Base-by-base conservation (phyloP, 2,329 filamentous ascomycete species). In the Talaromyces sp. region DNA sequence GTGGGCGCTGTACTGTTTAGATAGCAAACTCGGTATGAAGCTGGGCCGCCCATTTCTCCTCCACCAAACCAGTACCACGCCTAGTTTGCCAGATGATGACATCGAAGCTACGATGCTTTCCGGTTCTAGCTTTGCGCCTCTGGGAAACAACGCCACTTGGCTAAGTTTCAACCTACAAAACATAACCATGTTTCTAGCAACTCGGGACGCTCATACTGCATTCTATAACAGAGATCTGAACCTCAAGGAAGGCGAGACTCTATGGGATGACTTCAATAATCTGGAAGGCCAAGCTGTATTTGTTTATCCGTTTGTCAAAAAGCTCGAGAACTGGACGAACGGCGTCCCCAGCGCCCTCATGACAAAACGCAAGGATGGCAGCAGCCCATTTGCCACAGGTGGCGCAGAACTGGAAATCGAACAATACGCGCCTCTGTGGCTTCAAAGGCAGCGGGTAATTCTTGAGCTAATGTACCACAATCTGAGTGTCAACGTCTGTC, bases 1-100 rank as follows among this genome's bases (percentile, higher is more conserved):
- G 84, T 86, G 83, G 83, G 73, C 72, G 0, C 69, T 87, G 0
- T 85, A 80, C 69, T 73, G 75, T 0, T 70, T 85, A 16, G 85
- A 86, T 59, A 79, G 73, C 64, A 83, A 83, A 68, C 76, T 73
- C 3, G 76, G 75, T 64, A 79, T 81, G 73, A 82, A 83, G 65
- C 74, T 84, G 2, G 83, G 83, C 1, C 79, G 82, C 0, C 82
- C 82, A 0, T 79, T 79, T 27, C 69, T 75, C 4, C 67, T 79
- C 3, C 69, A 77, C 41, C 66, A 75, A 16, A 71, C 73, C 13
- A 65, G 75, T 31, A 74, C 75, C 7, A 77, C 76, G 0, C 79
- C 76, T 22, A 73, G 68, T 7, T 63, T 81, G 8, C 81, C 81
- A 1, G 71, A 70, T 2, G 79, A 82, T 62, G 72, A 76, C 31